Percentiles rank a stretch among this genome's conserved stretches.
Evolutionary conservation across 148 eudicot genomes (phyloP).

Genomic region (Camellia lanceoleosa): DNA sequence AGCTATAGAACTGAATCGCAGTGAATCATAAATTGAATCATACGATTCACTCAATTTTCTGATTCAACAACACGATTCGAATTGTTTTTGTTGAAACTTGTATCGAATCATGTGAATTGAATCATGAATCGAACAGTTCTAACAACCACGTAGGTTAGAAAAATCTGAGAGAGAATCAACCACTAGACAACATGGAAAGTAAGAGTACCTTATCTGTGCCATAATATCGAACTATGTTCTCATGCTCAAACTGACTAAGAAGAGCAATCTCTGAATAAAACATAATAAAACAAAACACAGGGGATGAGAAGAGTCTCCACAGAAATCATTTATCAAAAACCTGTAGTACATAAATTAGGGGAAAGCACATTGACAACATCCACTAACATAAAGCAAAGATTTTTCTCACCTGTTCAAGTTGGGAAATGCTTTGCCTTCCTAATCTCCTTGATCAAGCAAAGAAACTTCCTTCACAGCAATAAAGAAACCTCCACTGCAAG

Average conservation of each 20-base stretch:
- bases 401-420: slow-evolving; percentile 67
- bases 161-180: not conserved
- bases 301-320: not conserved
- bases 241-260: slow-evolving; percentile 77
- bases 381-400: not conserved
- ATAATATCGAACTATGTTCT: slow-evolving; percentile 79
- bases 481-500: slow-evolving; percentile 67
- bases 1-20: too few relatives aligned
- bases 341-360: not conserved
- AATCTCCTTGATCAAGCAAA: slow-evolving; percentile 70
- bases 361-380: not conserved
- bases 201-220: slow-evolving; percentile 53
- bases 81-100: too few relatives aligned
- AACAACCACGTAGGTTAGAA: too few relatives aligned
- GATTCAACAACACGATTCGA: too few relatives aligned
- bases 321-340: not conserved
- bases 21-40: too few relatives aligned
- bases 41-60: too few relatives aligned
- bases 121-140: too few relatives aligned
- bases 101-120: too few relatives aligned
- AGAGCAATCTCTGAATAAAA: slow-evolving; percentile 64
- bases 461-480: slow-evolving; percentile 94
- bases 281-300: not conserved
- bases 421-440: slow-evolving; percentile 54
- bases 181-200: not conserved